These are phyloP conservation scores for Auxenochlorella protothecoides DNA, from an alignment of 139 green algal genomes.

Conservation along the genomic window DNA sequence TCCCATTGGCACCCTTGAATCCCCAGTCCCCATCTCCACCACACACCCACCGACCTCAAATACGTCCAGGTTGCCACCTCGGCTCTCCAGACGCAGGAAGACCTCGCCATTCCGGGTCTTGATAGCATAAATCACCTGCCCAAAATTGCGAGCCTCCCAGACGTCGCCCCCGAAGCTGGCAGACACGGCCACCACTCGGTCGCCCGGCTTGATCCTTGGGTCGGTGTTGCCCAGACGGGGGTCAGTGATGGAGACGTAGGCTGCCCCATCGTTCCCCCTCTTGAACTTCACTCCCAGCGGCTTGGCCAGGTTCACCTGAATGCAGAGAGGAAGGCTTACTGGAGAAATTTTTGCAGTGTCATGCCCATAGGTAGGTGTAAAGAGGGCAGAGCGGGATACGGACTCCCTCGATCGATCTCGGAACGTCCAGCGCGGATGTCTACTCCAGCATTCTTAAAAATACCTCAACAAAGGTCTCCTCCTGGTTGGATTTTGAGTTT, in stretches of 20 bases:
- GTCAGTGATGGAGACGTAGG: conserved; percentile 64
- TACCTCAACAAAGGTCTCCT: too few relatives aligned
- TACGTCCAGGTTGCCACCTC: conserved; percentile 68
- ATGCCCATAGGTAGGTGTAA: too few relatives aligned
- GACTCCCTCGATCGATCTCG: too few relatives aligned
- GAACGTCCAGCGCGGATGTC: too few relatives aligned
- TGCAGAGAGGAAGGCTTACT: too few relatives aligned
- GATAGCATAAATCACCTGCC: conserved; percentile 96
- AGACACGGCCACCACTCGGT: conserved; percentile 79
- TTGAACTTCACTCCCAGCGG: conserved; percentile 85
- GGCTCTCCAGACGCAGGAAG: conserved; percentile 82
- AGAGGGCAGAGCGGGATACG: too few relatives aligned
- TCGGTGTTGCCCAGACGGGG: conserved; percentile 60
- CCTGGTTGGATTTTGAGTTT: too few relatives aligned
- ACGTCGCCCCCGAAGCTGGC: conserved; percentile 95
- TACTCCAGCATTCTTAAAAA: too few relatives aligned
- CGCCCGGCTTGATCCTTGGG: conserved; percentile 51
- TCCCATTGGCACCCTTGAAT: too few relatives aligned
- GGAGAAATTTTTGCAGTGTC: too few relatives aligned
- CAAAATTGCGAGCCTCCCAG: conserved; percentile 90
- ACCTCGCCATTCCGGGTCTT: conserved; percentile 86
- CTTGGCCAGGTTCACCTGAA: conserved; percentile 74
- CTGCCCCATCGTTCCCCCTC: conserved; percentile 77
- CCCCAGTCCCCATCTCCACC: too few relatives aligned
- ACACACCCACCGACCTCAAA: conserved; percentile 41